phyloP scores from a whole-genome alignment of 257 asterid species.

The Solanum tarijense region DNA sequence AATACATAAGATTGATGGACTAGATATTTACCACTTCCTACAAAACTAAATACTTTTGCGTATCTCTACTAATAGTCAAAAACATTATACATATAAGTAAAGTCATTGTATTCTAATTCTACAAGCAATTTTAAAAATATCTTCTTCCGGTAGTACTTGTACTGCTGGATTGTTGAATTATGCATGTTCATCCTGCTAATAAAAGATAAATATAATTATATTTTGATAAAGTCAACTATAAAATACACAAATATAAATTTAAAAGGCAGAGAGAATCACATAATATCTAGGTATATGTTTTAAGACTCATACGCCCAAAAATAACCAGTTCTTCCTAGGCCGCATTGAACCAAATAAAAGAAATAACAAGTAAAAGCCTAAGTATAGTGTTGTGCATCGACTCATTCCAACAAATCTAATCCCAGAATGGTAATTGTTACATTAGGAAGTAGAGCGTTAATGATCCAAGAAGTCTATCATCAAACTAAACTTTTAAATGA shows the following conservation, averaged over 20 bases:
- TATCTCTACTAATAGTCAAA: neutral
- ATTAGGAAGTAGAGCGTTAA: neutral
- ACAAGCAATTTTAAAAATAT: neutral
- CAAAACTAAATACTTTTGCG: neutral
- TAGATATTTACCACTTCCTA: neutral
- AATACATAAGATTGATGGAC: neutral
- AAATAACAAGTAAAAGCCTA: neutral
- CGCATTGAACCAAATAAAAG: conserved; percentile 68
- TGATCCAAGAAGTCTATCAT: neutral
- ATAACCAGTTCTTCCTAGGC: conserved; percentile 70
- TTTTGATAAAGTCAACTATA: too few relatives aligned
- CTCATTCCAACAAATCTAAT: neutral
- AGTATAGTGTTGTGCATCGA: neutral
- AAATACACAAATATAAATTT: neutral
- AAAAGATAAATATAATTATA: neutral
- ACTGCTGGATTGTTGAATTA: neutral
- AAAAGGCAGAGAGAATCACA: too few relatives aligned
- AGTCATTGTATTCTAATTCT: neutral
- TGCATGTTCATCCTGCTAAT: neutral
- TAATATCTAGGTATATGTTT: neutral
- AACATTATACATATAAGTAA: neutral
- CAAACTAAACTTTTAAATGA: neutral
- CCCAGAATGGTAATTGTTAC: neutral
- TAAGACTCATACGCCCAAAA: conserved; percentile 86
- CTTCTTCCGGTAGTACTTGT: too few relatives aligned